Evolutionary conservation across 1,139 yeast species (phyloP).

Genomic region (Nakaseomyces kungkrabaensis): DNA sequence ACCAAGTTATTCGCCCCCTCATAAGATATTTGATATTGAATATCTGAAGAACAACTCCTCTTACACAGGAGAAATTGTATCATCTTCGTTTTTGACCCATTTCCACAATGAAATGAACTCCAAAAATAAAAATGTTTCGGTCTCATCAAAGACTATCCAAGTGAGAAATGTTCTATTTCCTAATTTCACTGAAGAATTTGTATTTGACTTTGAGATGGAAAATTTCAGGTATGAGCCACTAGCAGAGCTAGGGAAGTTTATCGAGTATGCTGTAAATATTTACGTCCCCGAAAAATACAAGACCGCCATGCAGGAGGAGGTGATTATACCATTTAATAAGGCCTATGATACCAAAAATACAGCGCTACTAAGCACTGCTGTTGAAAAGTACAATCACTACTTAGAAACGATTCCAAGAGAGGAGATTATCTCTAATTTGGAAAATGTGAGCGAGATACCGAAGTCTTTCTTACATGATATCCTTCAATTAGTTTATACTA

Average conservation of each 20-base stretch:
- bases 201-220: slow-evolving; percentile 18
- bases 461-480: slow-evolving; percentile 55
- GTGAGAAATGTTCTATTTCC: slow-evolving; percentile 26
- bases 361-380: slow-evolving; percentile 27
- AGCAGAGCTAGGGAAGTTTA: slow-evolving; percentile 55
- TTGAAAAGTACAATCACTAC: slow-evolving; percentile 36
- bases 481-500: slow-evolving; percentile 58
- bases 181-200: slow-evolving; percentile 25
- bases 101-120: slow-evolving; percentile 12
- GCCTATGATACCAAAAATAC: slow-evolving; percentile 35
- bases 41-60: slow-evolving; percentile 5
- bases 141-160: slow-evolving; percentile 7
- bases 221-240: slow-evolving; percentile 46
- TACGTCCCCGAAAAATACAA: slow-evolving; percentile 40
- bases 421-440: slow-evolving; percentile 31
- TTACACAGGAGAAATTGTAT: slow-evolving; percentile 8
- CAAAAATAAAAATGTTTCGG: neutral
- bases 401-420: slow-evolving; percentile 30
- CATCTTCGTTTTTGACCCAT: slow-evolving; percentile 12
- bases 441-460: slow-evolving; percentile 38
- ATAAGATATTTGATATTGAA: slow-evolving; percentile 17
- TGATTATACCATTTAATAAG: slow-evolving; percentile 37
- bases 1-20: slow-evolving; percentile 7
- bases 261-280: slow-evolving; percentile 38
- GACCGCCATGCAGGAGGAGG: slow-evolving; percentile 33